Evolutionary conservation across 169 alveolate species (phyloP).

Genomic region (Cryptosporidium xiaoi): DNA sequence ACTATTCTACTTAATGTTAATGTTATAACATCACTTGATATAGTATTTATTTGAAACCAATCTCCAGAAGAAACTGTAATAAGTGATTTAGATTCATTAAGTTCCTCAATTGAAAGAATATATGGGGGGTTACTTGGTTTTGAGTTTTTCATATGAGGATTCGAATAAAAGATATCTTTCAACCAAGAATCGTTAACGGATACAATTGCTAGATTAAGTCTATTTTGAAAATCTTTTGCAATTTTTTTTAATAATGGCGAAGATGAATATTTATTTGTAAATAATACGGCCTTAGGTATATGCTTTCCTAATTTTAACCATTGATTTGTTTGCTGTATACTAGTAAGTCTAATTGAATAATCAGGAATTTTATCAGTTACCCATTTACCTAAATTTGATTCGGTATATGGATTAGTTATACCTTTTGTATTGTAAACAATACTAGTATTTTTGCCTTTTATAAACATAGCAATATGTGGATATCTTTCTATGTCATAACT

Average conservation of each 20-base stretch:
- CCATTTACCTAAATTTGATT: slow-evolving; percentile 70
- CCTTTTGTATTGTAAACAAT: slow-evolving; percentile 14
- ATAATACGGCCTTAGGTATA: slow-evolving; percentile 68
- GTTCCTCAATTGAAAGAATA: slow-evolving; percentile 58
- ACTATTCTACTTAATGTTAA: slow-evolving; percentile 59
- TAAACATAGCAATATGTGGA: slow-evolving; percentile 77
- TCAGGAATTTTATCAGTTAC: slow-evolving; percentile 67
- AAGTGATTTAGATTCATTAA: not conserved
- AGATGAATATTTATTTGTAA: slow-evolving; percentile 51
- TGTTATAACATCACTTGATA: slow-evolving; percentile 61
- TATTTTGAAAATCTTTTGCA: slow-evolving; percentile 61
- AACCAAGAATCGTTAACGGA: slow-evolving; percentile 19
- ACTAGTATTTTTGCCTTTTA: slow-evolving; percentile 49
- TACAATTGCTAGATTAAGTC: slow-evolving; percentile 56
- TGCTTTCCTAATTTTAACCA: slow-evolving; percentile 53
- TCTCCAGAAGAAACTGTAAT: slow-evolving; percentile 57
- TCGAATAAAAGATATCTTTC: slow-evolving; percentile 38
- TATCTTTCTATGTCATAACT: slow-evolving; percentile 80
- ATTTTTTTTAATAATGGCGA: slow-evolving; percentile 62
- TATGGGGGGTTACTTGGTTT: slow-evolving; percentile 52
- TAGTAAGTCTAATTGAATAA: slow-evolving; percentile 29
- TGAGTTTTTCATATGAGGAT: slow-evolving; percentile 62
- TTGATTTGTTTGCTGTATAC: slow-evolving; percentile 32
- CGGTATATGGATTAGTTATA: slow-evolving; percentile 30
- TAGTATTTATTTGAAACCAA: slow-evolving; percentile 60